Evolutionary conservation across 768 basidiomycete species (phyloP), one percentile per base, ranked within the genome.

Genomic region (Russula lepida): DNA sequence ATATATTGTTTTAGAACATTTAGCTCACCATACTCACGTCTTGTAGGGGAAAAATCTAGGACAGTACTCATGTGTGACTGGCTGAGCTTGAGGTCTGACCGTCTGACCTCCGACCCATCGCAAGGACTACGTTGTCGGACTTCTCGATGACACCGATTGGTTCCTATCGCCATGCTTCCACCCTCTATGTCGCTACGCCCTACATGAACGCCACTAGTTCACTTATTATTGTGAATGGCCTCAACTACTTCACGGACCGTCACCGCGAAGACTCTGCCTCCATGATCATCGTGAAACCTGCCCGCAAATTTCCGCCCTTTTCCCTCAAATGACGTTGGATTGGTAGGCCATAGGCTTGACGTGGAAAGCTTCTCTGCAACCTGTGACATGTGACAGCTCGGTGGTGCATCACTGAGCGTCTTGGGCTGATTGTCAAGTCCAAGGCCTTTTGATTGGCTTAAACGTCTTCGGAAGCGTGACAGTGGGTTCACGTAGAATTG

Each of bases 371-470:
- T 61, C 60, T 56, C 19, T 33, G 27, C 43, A 27, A 37, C 33
- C 17, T 55, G 35, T 61, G 60, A 56, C 54, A 61, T 37, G 35
- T 37, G 35, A 37, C 35, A 37, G 32, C 25, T 56, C 28, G 19
- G n/a, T 56, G 54, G 60, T 43, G 41, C 49, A 56, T 61, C 54
- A 23, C 47, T 37, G 53, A 54, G 15, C 48, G 32, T 43, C 39
- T 33, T 50, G 23, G 47, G 32, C 25, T 55, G 60, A 61, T 61
- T 61, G 60, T 39, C 54, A 51, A 43, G 25, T 19, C 41, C 11
- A 5, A 25, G 17, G 41, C 51, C 13, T 41, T 25, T 51, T 61
- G 47, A 56, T 56, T 33, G 47, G 37, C 35, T 49, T 19, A 17
- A 21, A 35, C 25, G 27, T 21, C 23, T 43, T 50, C 23, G 37